Evolutionary conservation across 345 rosid genomes (phyloP), one percentile per base, ranked within the genome.

Genomic region (Eucalyptus dawsonii): DNA sequence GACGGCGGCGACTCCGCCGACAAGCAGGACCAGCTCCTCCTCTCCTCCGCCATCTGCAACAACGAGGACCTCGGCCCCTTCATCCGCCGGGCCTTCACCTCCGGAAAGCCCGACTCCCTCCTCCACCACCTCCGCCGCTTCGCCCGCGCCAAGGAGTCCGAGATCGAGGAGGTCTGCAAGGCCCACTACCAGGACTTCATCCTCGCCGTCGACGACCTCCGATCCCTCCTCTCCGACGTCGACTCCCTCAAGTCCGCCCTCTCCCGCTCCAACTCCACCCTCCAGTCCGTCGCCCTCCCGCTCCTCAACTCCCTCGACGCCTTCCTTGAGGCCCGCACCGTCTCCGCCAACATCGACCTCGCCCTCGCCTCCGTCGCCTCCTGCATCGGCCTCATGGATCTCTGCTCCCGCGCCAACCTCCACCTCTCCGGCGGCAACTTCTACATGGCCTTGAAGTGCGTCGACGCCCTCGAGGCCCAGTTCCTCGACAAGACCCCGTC

Each of bases 111-210:
- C 15, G 99, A 97, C 93, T 91, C 93, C 19, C 97, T 97, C 86
- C 97, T 95, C 90, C 98, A 95, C 88, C 97, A 94, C 90, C 98
- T 97, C 92, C 98, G 98, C 89, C 93, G 92, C 90, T 97, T 97
- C 91, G 91, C 98, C 49, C 96, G 99, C 88, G 93, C 98, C 72
- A 97, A 97, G 87, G 99, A 97, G 86, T 94, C 99, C 13, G 99
- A 97, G 95, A 97, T 97, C 93, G 99, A 97, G 53, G 99, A 97
- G 91, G 99, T 97, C 47, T 97, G 99, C 90, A 97, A 96, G 88
- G 99, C 99, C 90, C 99, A 97, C 95, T 97, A 97, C 89, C 99
- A 97, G 88, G 99, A 97, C 89, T 97, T 97, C 94, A 97, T 97
- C 90, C 93, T 94, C 80, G 99, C 99, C 91, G 99, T 97, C 72